Evolutionary conservation across 2,329 filamentous ascomycete genomes (phyloP).

Genomic region (Paecilomyces sp.): DNA sequence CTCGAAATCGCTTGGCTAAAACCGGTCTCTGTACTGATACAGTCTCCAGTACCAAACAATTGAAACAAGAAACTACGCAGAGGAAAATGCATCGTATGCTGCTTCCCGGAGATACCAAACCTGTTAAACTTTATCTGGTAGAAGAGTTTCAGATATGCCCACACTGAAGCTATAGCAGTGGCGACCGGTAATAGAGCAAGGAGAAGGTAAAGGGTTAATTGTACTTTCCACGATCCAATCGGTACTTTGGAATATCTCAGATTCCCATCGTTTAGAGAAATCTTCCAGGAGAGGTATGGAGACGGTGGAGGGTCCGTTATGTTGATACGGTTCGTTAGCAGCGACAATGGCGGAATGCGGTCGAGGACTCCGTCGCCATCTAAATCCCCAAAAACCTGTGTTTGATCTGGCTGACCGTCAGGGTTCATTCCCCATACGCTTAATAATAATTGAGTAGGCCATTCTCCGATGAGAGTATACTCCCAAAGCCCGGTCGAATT

Average conservation of each 20-base stretch:
- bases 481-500: slow-evolving; percentile 40
- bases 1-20: background rate
- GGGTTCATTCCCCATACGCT: slow-evolving; percentile 57
- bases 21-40: slow-evolving; percentile 10
- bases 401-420: slow-evolving; percentile 50
- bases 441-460: slow-evolving; percentile 50
- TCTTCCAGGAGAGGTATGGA: slow-evolving; percentile 45
- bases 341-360: slow-evolving; percentile 48
- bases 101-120: slow-evolving; percentile 41
- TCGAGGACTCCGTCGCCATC: slow-evolving; percentile 51
- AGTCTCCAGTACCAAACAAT: slow-evolving; percentile 18
- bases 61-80: background rate
- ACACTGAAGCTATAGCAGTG: slow-evolving; percentile 41
- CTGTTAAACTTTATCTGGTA: slow-evolving; percentile 54
- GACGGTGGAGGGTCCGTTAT: slow-evolving; percentile 45
- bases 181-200: slow-evolving; percentile 44
- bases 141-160: slow-evolving; percentile 49
- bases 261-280: slow-evolving; percentile 46
- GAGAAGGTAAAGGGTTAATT: slow-evolving; percentile 46
- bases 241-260: slow-evolving; percentile 42
- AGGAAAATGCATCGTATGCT: slow-evolving; percentile 18
- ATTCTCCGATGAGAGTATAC: slow-evolving; percentile 53
- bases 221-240: slow-evolving; percentile 41
- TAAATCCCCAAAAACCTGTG: slow-evolving; percentile 51
- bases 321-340: slow-evolving; percentile 48